Evolutionary conservation across 257 asterid genomes (phyloP).

Genomic region (Salvia hispanica): DNA sequence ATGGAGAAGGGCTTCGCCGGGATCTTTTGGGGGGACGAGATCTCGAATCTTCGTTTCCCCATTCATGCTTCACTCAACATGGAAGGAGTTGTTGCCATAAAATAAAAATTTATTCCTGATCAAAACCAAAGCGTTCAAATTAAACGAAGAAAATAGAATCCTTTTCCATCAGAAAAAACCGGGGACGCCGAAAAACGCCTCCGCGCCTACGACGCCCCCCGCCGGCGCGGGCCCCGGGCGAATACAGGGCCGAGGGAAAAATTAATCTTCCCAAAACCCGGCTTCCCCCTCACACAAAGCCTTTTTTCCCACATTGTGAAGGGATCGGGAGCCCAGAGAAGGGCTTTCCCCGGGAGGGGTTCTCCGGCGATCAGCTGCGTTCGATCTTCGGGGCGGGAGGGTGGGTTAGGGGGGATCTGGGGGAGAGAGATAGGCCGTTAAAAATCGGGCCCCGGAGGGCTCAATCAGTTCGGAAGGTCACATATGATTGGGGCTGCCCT

Average conservation of each 20-base stretch:
- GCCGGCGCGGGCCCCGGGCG: no score
- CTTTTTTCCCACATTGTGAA: slow-evolving; percentile 48
- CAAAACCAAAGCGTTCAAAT: slow-evolving; percentile 34
- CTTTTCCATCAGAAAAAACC: slow-evolving; percentile 48
- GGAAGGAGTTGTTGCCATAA: slow-evolving; percentile 67
- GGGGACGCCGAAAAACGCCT: slow-evolving; percentile 43
- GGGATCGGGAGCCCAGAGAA: slow-evolving; percentile 58
- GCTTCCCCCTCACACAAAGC: slow-evolving; percentile 26
- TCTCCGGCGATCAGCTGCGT: no score
- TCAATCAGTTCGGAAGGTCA: slow-evolving; percentile 52
- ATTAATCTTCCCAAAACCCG: slow-evolving; percentile 44
- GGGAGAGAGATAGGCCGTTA: slow-evolving; percentile 48
- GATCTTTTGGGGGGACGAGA: slow-evolving; percentile 56
- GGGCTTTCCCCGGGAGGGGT: no score
- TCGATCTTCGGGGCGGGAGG: no score
- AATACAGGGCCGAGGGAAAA: slow-evolving; percentile 51
- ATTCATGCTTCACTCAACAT: no score
- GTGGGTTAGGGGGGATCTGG: slow-evolving; percentile 45
- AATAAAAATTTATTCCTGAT: slow-evolving; percentile 27
- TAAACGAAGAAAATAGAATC: slow-evolving; percentile 41
- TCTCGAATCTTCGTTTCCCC: slow-evolving; percentile 42
- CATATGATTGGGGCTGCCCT: no score
- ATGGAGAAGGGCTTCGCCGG: slow-evolving; percentile 59
- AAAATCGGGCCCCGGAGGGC: slow-evolving; percentile 64
- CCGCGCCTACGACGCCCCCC: slow-evolving; percentile 55